Evolutionary conservation across 2,329 filamentous ascomycete genomes (phyloP).

Genomic region (Fusarium verticillioides): DNA sequence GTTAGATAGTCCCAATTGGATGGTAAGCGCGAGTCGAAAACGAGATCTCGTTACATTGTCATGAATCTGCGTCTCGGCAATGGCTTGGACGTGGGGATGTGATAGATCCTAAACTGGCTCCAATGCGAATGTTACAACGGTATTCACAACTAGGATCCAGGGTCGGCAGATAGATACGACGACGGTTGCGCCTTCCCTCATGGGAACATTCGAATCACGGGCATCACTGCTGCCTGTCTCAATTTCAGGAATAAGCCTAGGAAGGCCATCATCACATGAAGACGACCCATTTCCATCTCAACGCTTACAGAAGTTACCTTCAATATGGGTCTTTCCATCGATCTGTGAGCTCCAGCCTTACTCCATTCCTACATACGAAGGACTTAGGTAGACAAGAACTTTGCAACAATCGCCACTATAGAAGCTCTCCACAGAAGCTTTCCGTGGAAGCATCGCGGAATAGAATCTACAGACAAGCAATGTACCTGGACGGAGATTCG

Average conservation of each 20-base stretch:
- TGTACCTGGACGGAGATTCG: background rate
- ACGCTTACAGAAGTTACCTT: background rate
- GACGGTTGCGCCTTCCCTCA: slow-evolving; percentile 2
- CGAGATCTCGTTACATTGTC: slow-evolving; percentile 21
- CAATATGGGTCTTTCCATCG: background rate
- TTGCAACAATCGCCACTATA: background rate
- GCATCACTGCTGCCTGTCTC: background rate
- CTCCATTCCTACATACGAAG: too few species aligned
- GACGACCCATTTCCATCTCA: background rate
- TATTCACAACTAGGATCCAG: slow-evolving; percentile 28
- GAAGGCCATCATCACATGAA: background rate
- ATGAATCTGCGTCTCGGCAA: background rate
- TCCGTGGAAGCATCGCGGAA: slow-evolving; percentile 1
- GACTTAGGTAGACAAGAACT: background rate
- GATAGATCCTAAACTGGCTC: slow-evolving; percentile 17
- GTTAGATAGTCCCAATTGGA: background rate
- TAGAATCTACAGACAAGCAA: background rate
- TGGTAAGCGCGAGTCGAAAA: background rate
- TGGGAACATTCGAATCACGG: background rate
- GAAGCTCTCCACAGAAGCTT: slow-evolving; percentile 27
- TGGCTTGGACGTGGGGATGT: slow-evolving; percentile 1
- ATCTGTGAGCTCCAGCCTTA: slow-evolving; percentile 6
- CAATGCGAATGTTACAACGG: slow-evolving; percentile 3
- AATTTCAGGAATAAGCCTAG: background rate
- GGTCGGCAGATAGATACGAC: slow-evolving; percentile 30